A percentile compares a stretch with the other conserved stretches of the same genome.
Conservation (phyloP, 192 early-diverging fungal species). For the Dispira parvispora region DNA sequence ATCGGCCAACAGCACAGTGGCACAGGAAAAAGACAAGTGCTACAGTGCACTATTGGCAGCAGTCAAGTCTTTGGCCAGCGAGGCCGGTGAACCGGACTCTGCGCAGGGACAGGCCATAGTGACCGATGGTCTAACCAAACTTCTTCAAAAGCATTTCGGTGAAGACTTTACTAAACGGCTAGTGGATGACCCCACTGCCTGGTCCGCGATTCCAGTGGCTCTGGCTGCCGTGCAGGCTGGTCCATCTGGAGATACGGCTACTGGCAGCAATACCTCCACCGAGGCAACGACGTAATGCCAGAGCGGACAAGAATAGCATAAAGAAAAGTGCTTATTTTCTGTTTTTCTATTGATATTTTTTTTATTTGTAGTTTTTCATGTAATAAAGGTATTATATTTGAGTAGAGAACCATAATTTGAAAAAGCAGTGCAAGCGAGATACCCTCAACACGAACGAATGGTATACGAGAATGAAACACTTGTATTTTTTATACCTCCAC, state of each 20-base stretch:
- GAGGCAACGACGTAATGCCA: no score
- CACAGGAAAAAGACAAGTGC: not conserved
- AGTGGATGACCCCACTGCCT: not conserved
- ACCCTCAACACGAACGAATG: no score
- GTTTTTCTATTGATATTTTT: no score
- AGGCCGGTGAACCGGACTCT: not conserved
- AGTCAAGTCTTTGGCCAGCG: not conserved
- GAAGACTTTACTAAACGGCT: not conserved
- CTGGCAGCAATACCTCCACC: no score
- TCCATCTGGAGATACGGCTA: not conserved
- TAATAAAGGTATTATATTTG: no score
- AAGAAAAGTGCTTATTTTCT: no score
- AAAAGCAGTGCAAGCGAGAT: no score
- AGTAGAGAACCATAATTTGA: no score
- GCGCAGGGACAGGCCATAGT: not conserved
- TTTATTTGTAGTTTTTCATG: no score
- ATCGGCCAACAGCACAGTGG: not conserved
- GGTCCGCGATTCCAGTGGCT: not conserved
- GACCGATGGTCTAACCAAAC: not conserved
- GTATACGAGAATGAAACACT: no score
- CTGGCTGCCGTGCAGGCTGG: not conserved
- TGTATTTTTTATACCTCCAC: no score
- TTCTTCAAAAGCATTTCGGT: not conserved
- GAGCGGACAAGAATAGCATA: no score
- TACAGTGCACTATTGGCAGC: not conserved